phyloP scores from a whole-genome alignment of 176 grass and related monocot genomes.

The Raddia distichophylla region DNA sequence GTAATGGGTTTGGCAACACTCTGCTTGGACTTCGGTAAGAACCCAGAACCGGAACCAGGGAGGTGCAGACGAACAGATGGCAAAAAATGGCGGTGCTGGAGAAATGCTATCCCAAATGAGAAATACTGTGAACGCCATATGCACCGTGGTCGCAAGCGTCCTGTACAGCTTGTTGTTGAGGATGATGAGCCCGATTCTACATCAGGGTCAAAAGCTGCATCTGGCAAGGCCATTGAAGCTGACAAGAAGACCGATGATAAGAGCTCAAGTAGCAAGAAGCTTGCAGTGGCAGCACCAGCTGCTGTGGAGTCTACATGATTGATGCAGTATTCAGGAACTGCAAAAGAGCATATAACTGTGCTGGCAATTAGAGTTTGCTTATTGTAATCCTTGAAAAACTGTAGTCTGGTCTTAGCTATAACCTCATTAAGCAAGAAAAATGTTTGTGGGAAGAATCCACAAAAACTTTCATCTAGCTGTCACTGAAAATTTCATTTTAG shows the following conservation, averaged over 20 bases:
- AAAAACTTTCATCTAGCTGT: constrained; percentile 44
- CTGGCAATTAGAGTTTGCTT: constrained; percentile 47
- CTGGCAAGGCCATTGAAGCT: constrained; percentile 48
- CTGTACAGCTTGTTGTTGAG: constrained; percentile 59
- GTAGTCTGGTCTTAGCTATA: constrained; percentile 66
- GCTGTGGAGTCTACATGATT: constrained; percentile 62
- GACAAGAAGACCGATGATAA: constrained; percentile 53
- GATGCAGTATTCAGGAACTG: constrained; percentile 41
- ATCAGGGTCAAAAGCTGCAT: constrained; percentile 50
- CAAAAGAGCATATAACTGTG: constrained; percentile 51
- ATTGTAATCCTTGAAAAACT: constrained; percentile 57
- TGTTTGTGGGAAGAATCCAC: constrained; percentile 48
- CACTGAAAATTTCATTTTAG: constrained; percentile 60
- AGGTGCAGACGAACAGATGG: constrained; percentile 65
- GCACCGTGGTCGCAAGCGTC: constrained; percentile 69
- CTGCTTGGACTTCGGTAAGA: constrained; percentile 64
- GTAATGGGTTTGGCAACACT: constrained; percentile 64
- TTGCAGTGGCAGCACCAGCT: constrained; percentile 51
- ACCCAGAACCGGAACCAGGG: constrained; percentile 56
- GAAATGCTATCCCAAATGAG: constrained; percentile 59
- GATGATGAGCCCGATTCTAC: constrained; percentile 56
- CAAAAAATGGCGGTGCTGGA: constrained; percentile 69
- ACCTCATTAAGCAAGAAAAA: constrained; percentile 57
- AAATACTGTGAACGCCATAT: constrained; percentile 68
- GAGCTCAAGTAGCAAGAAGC: constrained; percentile 57